Evolutionary conservation across 176 grass and related monocot species (phyloP), one percentile per base, ranked within the genome.

Genomic region (Poa annua): DNA sequence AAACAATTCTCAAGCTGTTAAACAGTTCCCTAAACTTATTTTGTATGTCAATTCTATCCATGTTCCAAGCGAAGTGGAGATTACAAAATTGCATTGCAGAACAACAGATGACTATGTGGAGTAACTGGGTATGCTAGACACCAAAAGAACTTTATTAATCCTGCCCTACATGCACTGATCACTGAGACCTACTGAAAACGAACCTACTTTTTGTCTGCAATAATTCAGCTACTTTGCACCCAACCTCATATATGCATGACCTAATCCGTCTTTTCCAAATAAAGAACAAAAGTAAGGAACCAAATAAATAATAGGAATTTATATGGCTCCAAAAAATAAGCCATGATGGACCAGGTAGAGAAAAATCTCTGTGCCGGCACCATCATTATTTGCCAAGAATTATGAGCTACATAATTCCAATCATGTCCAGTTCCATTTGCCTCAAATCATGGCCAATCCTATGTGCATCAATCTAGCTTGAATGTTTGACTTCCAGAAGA

Each of bases 201-300:
- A 69, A 48, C 32, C 75, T 62, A 49, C 88, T 75, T 84, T 90
- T 21, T 83, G 80, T 80, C 80, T 83, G 88, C 88, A 90, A 90
- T 87, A 75, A 83, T 86, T 90, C 60, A 84, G 84, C 32, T 80
- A 75, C 84, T 80, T 74, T 80, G 60, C 75, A 69, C 57, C 84
- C 8, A 79, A 80, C 51, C 75, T 69, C 51, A 72, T 76, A 19
- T 81, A 14, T 75, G 74, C 62, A 34, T 35, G 45, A 80, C 49
- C 74, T 44, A 73, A 86, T 60, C 51, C 67, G 62, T 70, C 67
- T 80, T 83, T 86, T 66, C 49, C 13, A 83, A 77, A 85, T 13
- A 85, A 83, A 59, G 68, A 67, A 79, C 80, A 79, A 90, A 90
- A 87, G 80, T 51, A 84, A 60, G 9, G 32, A 70, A 41, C 49